These are phyloP conservation scores for Globisporangium carolinianum DNA, from an alignment of 352 stramenopile genomes.

Conservation along the genomic window DNA sequence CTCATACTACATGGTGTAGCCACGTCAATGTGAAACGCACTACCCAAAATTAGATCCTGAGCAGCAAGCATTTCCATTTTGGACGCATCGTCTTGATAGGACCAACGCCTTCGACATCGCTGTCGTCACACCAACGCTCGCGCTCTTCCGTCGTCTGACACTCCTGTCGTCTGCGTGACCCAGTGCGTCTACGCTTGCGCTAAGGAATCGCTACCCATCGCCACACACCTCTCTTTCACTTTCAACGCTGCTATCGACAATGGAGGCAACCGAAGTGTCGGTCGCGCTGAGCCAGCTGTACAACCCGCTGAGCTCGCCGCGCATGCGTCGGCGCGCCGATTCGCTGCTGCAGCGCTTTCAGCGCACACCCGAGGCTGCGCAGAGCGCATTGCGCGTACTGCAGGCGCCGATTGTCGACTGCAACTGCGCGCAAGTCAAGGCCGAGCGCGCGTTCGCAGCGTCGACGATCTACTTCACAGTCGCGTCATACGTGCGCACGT, in stretches of 20 bases:
- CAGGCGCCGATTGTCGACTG: slow-evolving; percentile 37
- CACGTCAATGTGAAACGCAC: too few relatives aligned
- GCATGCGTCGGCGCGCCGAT: slow-evolving; percentile 62
- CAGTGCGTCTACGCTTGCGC: too few relatives aligned
- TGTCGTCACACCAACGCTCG: too few relatives aligned
- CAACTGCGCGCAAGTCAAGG: slow-evolving; percentile 25
- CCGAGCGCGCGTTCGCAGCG: slow-evolving; percentile 58
- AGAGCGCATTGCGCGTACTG: slow-evolving; percentile 49
- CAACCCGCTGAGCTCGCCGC: slow-evolving; percentile 56
- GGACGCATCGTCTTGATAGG: too few relatives aligned
- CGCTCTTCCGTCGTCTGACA: too few relatives aligned
- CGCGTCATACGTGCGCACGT: slow-evolving; percentile 59
- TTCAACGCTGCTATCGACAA: slow-evolving; percentile 6
- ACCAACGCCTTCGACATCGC: too few relatives aligned
- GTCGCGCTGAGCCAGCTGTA: slow-evolving; percentile 71
- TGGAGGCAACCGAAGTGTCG: slow-evolving; percentile 45
- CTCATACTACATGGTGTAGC: too few relatives aligned
- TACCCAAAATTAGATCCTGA: background rate
- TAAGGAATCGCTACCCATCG: too few relatives aligned
- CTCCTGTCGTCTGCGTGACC: too few relatives aligned
- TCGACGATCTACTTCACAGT: slow-evolving; percentile 71
- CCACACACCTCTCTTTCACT: background rate
- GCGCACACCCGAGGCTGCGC: slow-evolving; percentile 53
- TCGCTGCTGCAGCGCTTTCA: slow-evolving; percentile 72
- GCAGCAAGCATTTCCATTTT: background rate